Evolutionary conservation across 2,329 filamentous ascomycete species (phyloP), one percentile per base, ranked within the genome.

Genomic region (Colletotrichum caudatum): DNA sequence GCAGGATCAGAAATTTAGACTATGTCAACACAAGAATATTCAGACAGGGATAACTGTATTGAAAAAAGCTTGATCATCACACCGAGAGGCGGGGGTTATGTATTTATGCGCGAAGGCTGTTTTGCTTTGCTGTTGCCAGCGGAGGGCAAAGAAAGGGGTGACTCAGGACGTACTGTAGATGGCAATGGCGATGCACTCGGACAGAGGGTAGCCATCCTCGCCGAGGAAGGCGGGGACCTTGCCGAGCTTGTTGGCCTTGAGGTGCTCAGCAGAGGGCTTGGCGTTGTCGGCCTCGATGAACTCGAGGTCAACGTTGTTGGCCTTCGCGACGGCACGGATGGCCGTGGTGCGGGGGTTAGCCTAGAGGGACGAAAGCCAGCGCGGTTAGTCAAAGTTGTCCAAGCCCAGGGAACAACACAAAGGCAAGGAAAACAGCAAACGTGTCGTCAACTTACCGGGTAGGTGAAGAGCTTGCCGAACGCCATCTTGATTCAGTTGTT

Each of bases 21-120:
- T 58, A 87, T 90, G 89, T 97, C 95, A 29, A 29, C 94, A 97
- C 95, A 98, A 85, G 86, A 84, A 78, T 73, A 78, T 74, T 81
- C 93, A 96, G 95, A 93, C 94, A 98, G 95, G 95, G 94, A 97
- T 97, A 97, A 97, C 94, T 96, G 92, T 91, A 88, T 89, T 85
- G 87, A 88, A 87, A 86, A 87, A 87, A 85, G 92, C 91, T 87
- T 84, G 77, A 89, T 95, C 94, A 93, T 94, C 88, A 91, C 85
- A 77, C 76, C 77, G 75, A 76, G 69, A 78, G 76, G 74, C 35
- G 46, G 69, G 2, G 64, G 62, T 54, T 53, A 64, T 62, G 62
- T 48, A 11, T 37, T 64, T 57, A 69, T 56, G 59, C 61, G 68
- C 61, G 68, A 44, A 60, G 48, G 51, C 11, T 44, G 60, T 70